Evolutionary conservation across 2,329 filamentous ascomycete genomes (phyloP).

Genomic region (Zymoseptoria passerinii): DNA sequence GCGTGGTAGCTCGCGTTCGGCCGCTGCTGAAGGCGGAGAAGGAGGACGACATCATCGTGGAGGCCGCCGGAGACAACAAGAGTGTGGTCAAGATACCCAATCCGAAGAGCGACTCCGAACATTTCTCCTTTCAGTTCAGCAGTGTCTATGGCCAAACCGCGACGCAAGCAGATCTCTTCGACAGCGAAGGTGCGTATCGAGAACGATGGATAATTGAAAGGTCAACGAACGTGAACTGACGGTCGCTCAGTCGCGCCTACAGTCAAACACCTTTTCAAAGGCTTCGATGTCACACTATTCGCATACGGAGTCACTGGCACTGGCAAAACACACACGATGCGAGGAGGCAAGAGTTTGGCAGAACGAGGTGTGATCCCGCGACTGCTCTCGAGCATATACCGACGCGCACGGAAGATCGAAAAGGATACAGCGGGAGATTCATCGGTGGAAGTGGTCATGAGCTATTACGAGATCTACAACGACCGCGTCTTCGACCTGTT

Average conservation of each 20-base stretch:
- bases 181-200: constrained; percentile 63
- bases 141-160: constrained; percentile 75
- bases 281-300: constrained; percentile 95
- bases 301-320: constrained; percentile 97
- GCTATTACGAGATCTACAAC: constrained; percentile 77
- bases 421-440: constrained; percentile 48
- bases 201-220: constrained; percentile 10
- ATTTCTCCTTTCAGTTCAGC: constrained; percentile 92
- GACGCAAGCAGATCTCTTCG: constrained; percentile 80
- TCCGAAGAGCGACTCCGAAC: constrained; percentile 83
- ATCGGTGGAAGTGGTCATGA: constrained; percentile 81
- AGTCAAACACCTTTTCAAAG: constrained; percentile 87
- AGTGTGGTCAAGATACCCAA: constrained; percentile 81
- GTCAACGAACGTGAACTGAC: constrained; percentile 4
- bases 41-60: constrained; percentile 80
- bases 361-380: constrained; percentile 55
- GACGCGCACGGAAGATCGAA: constrained; percentile 43
- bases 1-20: constrained; percentile 84
- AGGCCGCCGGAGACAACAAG: constrained; percentile 36
- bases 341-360: constrained; percentile 51
- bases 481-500: constrained; percentile 89
- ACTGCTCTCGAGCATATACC: constrained; percentile 61
- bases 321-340: constrained; percentile 97
- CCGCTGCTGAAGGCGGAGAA: constrained; percentile 79
- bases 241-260: constrained; percentile 65